A percentile compares a stretch with the other conserved stretches of the same genome.
These are phyloP conservation scores for Pochonia chlamydosporia DNA, from an alignment of 2,329 filamentous ascomycete species.

Conservation along the genomic window DNA sequence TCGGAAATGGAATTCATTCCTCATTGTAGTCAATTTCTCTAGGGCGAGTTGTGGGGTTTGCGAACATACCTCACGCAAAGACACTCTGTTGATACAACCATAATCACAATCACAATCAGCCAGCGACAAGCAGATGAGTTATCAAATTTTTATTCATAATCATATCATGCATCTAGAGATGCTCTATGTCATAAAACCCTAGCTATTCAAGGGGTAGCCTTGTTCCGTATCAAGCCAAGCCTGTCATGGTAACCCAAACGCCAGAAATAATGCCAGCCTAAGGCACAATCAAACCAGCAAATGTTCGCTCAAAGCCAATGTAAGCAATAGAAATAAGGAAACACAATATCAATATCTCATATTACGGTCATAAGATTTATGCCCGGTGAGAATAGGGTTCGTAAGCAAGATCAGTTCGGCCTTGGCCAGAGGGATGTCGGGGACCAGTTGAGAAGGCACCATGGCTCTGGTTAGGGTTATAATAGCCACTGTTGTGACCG, in stretches of 20 bases:
- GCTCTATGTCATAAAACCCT: constrained; percentile 2
- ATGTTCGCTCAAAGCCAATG: not conserved
- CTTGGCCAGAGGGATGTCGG: constrained; percentile 34
- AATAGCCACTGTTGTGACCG: constrained; percentile 20
- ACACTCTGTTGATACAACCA: too few relatives aligned
- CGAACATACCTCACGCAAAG: too few relatives aligned
- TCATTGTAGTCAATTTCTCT: too few relatives aligned
- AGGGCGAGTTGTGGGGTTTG: too few relatives aligned
- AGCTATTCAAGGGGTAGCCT: not conserved
- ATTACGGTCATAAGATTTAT: constrained; percentile 28
- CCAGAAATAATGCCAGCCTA: not conserved
- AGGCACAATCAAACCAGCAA: not conserved
- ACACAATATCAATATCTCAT: not conserved
- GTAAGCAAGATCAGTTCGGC: constrained; percentile 50
- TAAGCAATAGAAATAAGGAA: not conserved
- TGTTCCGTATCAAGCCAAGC: not conserved
- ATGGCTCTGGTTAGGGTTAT: constrained; percentile 26
- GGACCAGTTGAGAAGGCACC: constrained; percentile 16
- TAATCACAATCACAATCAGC: too few relatives aligned
- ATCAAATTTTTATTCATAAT: constrained; percentile 1
- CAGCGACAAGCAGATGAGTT: too few relatives aligned
- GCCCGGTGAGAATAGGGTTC: constrained; percentile 57
- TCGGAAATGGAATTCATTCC: too few relatives aligned
- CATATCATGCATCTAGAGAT: constrained; percentile 1
- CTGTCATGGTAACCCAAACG: not conserved